Conservation (phyloP, 2,329 filamentous ascomycete genomes). For the Hyphodiscus sp. region DNA sequence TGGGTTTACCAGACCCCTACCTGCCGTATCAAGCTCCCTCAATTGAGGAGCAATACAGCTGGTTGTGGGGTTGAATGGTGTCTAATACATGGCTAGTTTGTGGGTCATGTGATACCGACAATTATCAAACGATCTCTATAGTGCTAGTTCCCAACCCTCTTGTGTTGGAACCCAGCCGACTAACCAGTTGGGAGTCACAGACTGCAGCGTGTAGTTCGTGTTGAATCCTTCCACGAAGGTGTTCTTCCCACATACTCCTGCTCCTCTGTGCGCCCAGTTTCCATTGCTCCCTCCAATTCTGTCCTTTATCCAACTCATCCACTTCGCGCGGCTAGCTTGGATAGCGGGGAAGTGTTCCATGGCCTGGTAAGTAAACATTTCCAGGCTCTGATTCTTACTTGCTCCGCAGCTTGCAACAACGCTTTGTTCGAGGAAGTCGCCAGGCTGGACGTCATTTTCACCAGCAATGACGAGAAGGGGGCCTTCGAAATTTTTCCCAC, state of each 20-base stretch:
- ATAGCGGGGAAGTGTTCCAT: slow-evolving; percentile 5
- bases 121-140: background rate
- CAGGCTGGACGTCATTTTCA: slow-evolving; percentile 3
- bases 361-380: slow-evolving; percentile 5
- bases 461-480: slow-evolving; percentile 10
- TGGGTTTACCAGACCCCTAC: too few relatives aligned
- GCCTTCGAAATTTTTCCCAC: slow-evolving; percentile 6
- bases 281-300: background rate
- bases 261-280: background rate
- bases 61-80: too few relatives aligned
- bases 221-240: slow-evolving; percentile 1
- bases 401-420: background rate
- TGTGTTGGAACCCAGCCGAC: slow-evolving; percentile 1
- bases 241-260: slow-evolving; percentile 1
- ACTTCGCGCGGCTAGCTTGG: slow-evolving; percentile 1
- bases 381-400: slow-evolving; percentile 2
- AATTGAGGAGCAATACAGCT: too few relatives aligned
- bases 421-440: background rate
- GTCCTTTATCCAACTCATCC: slow-evolving; percentile 1
- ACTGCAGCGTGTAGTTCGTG: slow-evolving; percentile 1
- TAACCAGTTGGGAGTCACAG: slow-evolving; percentile 1
- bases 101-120: background rate
- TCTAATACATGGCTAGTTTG: too few relatives aligned
- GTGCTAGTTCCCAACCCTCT: background rate
- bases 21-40: too few relatives aligned